These are phyloP conservation scores for Leptodermis oblonga DNA, from an alignment of 257 asterid species.

Conservation along the genomic window DNA sequence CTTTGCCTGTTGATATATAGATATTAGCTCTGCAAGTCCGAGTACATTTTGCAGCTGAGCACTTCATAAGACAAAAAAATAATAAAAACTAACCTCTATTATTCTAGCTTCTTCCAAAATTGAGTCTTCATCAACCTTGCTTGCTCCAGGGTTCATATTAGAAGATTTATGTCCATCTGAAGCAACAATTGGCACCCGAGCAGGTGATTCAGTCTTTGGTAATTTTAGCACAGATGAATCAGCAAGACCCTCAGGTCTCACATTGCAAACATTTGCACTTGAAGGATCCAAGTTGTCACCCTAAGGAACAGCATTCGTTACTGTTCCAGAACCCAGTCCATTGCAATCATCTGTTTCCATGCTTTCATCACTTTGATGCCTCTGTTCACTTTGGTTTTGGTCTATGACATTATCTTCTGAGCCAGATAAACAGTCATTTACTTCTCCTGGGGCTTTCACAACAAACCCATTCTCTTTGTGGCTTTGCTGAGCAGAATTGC, in stretches of 20 bases:
- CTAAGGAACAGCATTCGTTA: conserved; percentile 19
- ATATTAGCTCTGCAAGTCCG: conserved; percentile 37
- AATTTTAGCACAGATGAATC: conserved; percentile 28
- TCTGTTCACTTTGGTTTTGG: conserved; percentile 28
- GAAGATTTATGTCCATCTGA: conserved; percentile 34
- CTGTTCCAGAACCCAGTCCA: conserved; percentile 45
- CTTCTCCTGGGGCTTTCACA: conserved; percentile 30
- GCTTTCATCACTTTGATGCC: conserved; percentile 32
- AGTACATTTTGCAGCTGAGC: conserved; percentile 11
- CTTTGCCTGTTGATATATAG: conserved; percentile 64
- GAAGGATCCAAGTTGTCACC: conserved; percentile 28
- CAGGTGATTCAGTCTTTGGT: conserved; percentile 31
- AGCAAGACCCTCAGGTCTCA: conserved; percentile 28
- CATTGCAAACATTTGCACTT: conserved; percentile 30
- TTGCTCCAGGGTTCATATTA: conserved; percentile 28
- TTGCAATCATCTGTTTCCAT: conserved; percentile 29
- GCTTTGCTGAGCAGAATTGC: conserved; percentile 35
- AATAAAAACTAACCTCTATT: conserved; percentile 61
- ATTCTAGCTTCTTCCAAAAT: conserved; percentile 79
- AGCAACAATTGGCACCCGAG: conserved; percentile 33
- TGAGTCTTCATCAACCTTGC: conserved; percentile 65
- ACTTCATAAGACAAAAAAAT: conserved; percentile 1
- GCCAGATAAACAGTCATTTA: conserved; percentile 34
- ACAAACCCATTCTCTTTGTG: conserved; percentile 37
- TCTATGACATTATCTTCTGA: conserved; percentile 32